Percentiles rank a stretch among this genome's conserved stretches.
phyloP scores from a whole-genome alignment of 2,329 filamentous ascomycete genomes.

The Aspergillus alliaceus region DNA sequence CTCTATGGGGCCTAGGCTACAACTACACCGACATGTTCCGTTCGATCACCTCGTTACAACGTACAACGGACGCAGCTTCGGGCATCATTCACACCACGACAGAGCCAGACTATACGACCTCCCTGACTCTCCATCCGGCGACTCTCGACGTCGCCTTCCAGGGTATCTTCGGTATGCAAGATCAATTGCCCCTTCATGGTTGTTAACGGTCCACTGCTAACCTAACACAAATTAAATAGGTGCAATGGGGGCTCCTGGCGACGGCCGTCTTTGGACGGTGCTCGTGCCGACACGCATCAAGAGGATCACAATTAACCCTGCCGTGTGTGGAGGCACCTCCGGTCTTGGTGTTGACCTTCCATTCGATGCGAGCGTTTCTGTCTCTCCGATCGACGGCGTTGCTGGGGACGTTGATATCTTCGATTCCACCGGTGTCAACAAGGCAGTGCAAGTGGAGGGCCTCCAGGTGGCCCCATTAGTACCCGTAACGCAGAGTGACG shows the following conservation, averaged over 20 bases:
- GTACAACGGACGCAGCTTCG: background rate
- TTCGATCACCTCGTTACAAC: background rate
- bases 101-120: background rate
- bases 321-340: too few species aligned
- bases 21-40: constrained; percentile 3
- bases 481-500: too few species aligned
- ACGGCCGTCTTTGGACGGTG: background rate
- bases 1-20: background rate
- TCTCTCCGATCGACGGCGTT: too few species aligned
- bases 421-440: too few species aligned
- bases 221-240: background rate
- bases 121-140: background rate
- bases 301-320: background rate
- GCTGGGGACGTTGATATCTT: too few species aligned
- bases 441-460: too few species aligned
- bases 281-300: background rate
- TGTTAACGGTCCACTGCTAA: too few species aligned
- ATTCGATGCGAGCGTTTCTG: too few species aligned
- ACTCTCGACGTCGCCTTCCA: background rate
- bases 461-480: too few species aligned
- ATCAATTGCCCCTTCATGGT: too few species aligned
- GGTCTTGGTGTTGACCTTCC: too few species aligned
- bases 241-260: background rate
- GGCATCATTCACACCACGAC: background rate
- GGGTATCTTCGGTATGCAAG: too few species aligned